Conservation (phyloP, 2,329 filamentous ascomycete species). For the Colletotrichum filicis region DNA sequence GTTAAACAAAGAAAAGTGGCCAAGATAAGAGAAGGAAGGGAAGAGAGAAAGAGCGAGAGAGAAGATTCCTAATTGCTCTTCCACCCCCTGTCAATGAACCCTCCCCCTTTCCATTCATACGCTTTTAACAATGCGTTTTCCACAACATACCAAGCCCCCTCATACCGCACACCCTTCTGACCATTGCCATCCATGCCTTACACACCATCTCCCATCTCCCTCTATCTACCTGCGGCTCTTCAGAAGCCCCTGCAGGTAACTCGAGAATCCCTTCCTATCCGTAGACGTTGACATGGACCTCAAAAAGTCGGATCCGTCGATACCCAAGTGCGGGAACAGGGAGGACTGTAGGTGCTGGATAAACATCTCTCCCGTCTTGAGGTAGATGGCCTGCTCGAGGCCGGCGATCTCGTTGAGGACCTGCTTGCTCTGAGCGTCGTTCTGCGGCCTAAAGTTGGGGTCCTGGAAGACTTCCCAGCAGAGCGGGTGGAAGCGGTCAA, state of each 20-base stretch:
- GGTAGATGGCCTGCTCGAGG: slow-evolving; percentile 89
- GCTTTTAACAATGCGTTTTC: not conserved
- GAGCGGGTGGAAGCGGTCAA: slow-evolving; percentile 86
- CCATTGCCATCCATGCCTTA: not conserved
- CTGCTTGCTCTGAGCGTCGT: slow-evolving; percentile 88
- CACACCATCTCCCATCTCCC: not conserved
- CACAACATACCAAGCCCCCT: not conserved
- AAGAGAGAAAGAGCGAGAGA: not conserved
- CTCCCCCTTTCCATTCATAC: slow-evolving; percentile 28
- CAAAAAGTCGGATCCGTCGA: slow-evolving; percentile 70
- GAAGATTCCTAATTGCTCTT: slow-evolving; percentile 12
- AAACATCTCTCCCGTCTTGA: slow-evolving; percentile 88
- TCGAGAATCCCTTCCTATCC: slow-evolving; percentile 71
- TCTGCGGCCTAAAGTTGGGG: slow-evolving; percentile 79
- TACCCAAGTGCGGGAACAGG: slow-evolving; percentile 73
- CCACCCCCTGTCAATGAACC: slow-evolving; percentile 4
- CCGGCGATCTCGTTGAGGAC: slow-evolving; percentile 89
- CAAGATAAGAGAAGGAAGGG: slow-evolving; percentile 8
- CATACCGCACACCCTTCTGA: not conserved
- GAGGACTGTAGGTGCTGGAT: slow-evolving; percentile 73
- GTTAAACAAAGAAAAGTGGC: slow-evolving; percentile 36
- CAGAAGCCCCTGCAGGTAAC: slow-evolving; percentile 70
- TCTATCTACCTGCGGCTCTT: slow-evolving; percentile 51
- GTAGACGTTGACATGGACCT: slow-evolving; percentile 66
- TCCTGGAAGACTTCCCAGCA: slow-evolving; percentile 91